Evolutionary conservation across 2,329 filamentous ascomycete genomes (phyloP), one percentile per base, ranked within the genome.

Genomic region (Colletotrichum scovillei): DNA sequence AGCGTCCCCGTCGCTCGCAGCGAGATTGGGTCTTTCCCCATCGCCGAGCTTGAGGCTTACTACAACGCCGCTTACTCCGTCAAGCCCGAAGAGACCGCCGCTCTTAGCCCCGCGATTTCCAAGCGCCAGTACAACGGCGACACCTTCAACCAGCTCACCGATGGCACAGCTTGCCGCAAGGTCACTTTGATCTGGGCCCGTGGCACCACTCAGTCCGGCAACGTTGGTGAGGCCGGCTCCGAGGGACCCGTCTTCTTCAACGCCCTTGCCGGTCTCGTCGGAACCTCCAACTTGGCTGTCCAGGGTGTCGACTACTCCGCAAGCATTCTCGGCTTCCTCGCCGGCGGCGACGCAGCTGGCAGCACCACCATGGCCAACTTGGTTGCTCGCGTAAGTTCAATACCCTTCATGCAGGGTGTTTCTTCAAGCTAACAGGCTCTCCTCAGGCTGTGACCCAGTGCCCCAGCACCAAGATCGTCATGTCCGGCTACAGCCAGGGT

Each of bases 141-240:
- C 64, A 68, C 64, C 64, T 74, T 59, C 64, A 75, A 75, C 68
- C 74, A 75, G 72, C 72, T 75, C 38, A 74, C 72, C 19, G 74
- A 75, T n/a, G 74, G 74, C 60, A 74, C 74, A 12, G 12, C 70
- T 7, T 88, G 86, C 79, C 85, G 84, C 55, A 76, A 81, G 32
- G 83, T 88, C 70, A 90, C 87, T 5, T 79, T 90, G 63, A 86
- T 91, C 76, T 90, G 88, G 75, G 88, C 88, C 24, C 85, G 88
- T 19, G 88, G 89, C 8, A 89, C 88, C 4, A 85, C 83, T 5
- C 87, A 90, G 78, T 46, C 72, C 1, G 88, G 87, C 52, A 90
- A 88, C 75, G 85, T 90, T 65, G 88, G 88, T 24, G 78, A 77
- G 24, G 75, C 85, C 2, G 82, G 84, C 2, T 73, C 70, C 32